Evolutionary conservation across 495 filamentous ascomycete species (phyloP), one percentile per base, ranked within the genome.

Genomic region (Aspergillus conjunctus): DNA sequence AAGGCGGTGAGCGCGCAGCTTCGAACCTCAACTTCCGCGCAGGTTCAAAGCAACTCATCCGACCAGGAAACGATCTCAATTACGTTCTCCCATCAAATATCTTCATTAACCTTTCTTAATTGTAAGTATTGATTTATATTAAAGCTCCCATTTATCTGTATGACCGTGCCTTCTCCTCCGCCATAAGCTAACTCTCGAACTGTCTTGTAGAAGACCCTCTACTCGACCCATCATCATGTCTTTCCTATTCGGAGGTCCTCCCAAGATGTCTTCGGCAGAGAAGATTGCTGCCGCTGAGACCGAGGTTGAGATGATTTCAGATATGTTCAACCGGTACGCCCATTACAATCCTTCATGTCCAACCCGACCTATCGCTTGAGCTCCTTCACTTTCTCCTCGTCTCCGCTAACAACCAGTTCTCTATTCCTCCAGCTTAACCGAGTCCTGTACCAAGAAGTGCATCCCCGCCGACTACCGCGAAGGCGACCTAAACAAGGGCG

Each of bases 401-500:
- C 12, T 33, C 34, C 20, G 34, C 58, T 58, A 39, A 48, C 61
- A 21, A 17, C 39, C 21, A 43, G 32, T 20, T 45, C 45, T 32
- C 32, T 44, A 18, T 41, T 20, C 12, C 52, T 14, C 20, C 41
- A 97, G 93, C 44, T 83, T 98, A 62, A 86, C 87, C 60, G 85
- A 91, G 74, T 91, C 91, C 57, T 98, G 94, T 83, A 85, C 87
- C 59, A 85, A 87, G 73, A 98, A 98, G 78, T 98, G 94, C 75
- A 84, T 98, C 56, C 92, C 92, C 59, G 80, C 76, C 65, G 86
- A 91, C 61, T 98, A 98, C 85, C 91, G 91, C 68, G 94, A 98
- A 81, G 83, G 83, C 70, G 95, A 98, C 59, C 86, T 98, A 62
- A 94, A 96, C 84, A 98, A 98, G 81, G 94, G 94, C 81, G 94